Evolutionary conservation across 805 yeast species (phyloP).

Genomic region (Kodamaea leandrae): DNA sequence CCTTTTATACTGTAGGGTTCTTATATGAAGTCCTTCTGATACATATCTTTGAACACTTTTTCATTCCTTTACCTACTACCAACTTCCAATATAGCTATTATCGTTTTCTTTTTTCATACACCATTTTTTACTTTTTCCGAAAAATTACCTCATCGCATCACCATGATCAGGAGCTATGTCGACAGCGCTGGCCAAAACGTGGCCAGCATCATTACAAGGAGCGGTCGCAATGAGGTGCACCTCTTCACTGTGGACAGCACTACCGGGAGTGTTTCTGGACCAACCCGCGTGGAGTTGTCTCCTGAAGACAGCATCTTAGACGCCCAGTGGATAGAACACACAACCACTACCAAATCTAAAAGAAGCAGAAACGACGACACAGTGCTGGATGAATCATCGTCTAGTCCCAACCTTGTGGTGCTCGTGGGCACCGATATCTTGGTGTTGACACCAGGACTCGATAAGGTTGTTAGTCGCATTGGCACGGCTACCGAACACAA

Average conservation of each 20-base stretch:
- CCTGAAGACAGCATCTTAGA: slow-evolving; percentile 35
- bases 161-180: slow-evolving; percentile 14
- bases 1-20: too few species aligned
- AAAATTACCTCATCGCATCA: neutral
- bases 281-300: slow-evolving; percentile 38
- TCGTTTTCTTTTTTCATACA: neutral
- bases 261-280: slow-evolving; percentile 8
- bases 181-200: slow-evolving; percentile 30
- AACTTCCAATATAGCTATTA: too few species aligned
- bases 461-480: slow-evolving; percentile 37
- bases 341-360: neutral
- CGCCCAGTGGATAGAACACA: slow-evolving; percentile 38
- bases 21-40: too few species aligned
- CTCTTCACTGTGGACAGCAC: slow-evolving; percentile 26
- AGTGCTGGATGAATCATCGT: neutral
- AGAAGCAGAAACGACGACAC: slow-evolving; percentile 6
- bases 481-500: neutral
- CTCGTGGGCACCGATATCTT: slow-evolving; percentile 31
- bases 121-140: neutral
- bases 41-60: too few species aligned
- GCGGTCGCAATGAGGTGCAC: slow-evolving; percentile 47
- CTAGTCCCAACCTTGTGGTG: neutral
- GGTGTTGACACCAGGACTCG: slow-evolving; percentile 43
- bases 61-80: too few species aligned
- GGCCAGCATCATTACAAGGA: slow-evolving; percentile 42